Conservation (phyloP, 1,139 yeast species). For the Nakaseomyces glabratus region DNA sequence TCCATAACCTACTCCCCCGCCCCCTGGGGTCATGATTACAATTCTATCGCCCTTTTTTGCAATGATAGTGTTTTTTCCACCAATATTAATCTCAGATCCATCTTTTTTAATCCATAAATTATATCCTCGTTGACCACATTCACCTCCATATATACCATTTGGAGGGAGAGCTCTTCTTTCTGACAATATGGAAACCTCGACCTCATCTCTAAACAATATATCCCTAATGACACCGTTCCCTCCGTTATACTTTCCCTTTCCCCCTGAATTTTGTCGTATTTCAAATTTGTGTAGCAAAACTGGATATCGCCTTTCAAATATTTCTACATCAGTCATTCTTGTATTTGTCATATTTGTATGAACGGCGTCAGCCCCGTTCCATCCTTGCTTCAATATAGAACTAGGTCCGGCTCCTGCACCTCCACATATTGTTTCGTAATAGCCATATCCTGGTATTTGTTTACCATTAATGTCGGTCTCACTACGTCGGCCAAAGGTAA, state of each 20-base stretch:
- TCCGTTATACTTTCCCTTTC: constrained; percentile 45
- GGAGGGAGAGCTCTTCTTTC: constrained; percentile 55
- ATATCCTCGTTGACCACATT: constrained; percentile 48
- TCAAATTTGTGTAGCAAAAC: constrained; percentile 49
- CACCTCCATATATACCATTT: constrained; percentile 54
- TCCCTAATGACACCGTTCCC: constrained; percentile 60
- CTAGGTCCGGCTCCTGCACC: constrained; percentile 61
- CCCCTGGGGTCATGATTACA: constrained; percentile 47
- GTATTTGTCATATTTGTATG: constrained; percentile 69
- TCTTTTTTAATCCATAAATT: constrained; percentile 44
- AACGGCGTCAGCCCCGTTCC: constrained; percentile 57
- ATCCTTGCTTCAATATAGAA: constrained; percentile 46
- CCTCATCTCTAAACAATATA: constrained; percentile 47
- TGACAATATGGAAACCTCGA: constrained; percentile 50
- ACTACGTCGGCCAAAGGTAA: constrained; percentile 55
- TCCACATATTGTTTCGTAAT: constrained; percentile 66
- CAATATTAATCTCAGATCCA: constrained; percentile 37
- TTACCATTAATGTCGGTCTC: constrained; percentile 33
- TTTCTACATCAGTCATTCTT: constrained; percentile 60
- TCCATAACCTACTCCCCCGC: constrained; percentile 48
- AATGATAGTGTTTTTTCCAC: constrained; percentile 48
- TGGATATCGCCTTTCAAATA: constrained; percentile 59
- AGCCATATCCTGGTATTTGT: constrained; percentile 49
- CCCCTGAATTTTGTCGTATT: constrained; percentile 49
- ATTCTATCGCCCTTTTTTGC: constrained; percentile 49